Conservation (phyloP, 768 basidiomycete genomes). For the Cytidiella melzeri region DNA sequence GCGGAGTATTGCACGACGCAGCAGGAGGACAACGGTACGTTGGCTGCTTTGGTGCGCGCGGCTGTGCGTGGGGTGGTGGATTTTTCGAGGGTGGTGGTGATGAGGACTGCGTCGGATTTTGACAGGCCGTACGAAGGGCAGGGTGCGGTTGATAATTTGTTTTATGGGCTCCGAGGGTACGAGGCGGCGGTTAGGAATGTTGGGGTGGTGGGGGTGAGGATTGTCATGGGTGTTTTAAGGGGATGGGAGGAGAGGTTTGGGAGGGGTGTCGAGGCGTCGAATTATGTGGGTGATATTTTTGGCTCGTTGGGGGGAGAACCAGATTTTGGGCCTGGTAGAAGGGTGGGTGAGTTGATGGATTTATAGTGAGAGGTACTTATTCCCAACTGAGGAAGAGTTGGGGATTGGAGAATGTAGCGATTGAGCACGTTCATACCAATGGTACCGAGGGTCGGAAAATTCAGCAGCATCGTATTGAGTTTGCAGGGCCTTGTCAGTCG, state of each 20-base stretch:
- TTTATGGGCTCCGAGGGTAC: slow-evolving; percentile 28
- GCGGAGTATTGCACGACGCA: slow-evolving; percentile 29
- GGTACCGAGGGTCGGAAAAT: too few relatives aligned
- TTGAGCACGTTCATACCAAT: too few relatives aligned
- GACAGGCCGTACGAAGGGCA: slow-evolving; percentile 22
- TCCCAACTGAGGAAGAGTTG: too few relatives aligned
- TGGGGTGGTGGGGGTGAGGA: slow-evolving; percentile 30
- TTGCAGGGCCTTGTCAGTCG: too few relatives aligned
- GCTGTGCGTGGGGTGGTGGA: slow-evolving; percentile 27
- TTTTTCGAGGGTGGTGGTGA: slow-evolving; percentile 32
- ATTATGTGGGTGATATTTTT: slow-evolving; percentile 26
- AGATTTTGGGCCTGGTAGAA: slow-evolving; percentile 26
- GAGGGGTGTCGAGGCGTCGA: slow-evolving; percentile 26
- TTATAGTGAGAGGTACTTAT: too few relatives aligned
- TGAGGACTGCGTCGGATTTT: slow-evolving; percentile 34
- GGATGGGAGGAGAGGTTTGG: slow-evolving; percentile 29
- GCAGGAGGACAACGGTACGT: slow-evolving; percentile 37
- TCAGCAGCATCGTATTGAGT: too few relatives aligned
- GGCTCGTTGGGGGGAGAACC: slow-evolving; percentile 25
- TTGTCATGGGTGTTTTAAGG: slow-evolving; percentile 30
- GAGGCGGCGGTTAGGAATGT: slow-evolving; percentile 31
- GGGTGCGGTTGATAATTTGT: slow-evolving; percentile 22
- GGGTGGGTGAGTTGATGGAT: too few relatives aligned
- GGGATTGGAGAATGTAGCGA: too few relatives aligned
- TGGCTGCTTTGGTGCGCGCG: slow-evolving; percentile 33